Conservation (phyloP, 2,329 filamentous ascomycete species). For the Fusarium nelsonii region DNA sequence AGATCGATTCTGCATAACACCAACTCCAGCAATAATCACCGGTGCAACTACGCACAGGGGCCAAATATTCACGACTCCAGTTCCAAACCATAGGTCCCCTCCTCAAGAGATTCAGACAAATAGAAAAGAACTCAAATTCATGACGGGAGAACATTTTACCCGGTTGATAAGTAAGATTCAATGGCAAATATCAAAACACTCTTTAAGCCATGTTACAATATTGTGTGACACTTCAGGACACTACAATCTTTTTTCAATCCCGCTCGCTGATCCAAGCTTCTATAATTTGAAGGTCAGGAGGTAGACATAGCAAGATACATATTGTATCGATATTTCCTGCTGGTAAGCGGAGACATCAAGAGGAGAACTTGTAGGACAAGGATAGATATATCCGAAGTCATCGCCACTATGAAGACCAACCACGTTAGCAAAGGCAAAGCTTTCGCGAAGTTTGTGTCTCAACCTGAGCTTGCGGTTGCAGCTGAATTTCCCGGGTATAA, state of each 20-base stretch:
- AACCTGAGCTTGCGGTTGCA: neutral
- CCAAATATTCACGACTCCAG: neutral
- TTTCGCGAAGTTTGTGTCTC: neutral
- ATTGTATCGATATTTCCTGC: neutral
- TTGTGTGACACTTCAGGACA: neutral
- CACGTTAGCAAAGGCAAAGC: slow-evolving; percentile 12
- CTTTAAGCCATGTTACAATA: neutral
- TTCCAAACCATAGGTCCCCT: too few species aligned
- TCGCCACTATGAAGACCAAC: slow-evolving; percentile 8
- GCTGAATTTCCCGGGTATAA: neutral
- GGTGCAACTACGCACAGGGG: too few species aligned
- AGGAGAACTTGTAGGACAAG: neutral
- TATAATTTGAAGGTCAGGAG: neutral
- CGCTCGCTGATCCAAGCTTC: slow-evolving; percentile 6
- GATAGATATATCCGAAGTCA: neutral
- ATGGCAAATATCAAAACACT: neutral
- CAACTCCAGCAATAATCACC: neutral
- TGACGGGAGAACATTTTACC: neutral
- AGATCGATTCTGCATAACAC: neutral
- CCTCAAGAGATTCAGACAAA: too few species aligned
- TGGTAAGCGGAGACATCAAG: neutral
- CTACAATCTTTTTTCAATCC: neutral
- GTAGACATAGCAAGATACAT: neutral
- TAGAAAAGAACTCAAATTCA: too few species aligned
- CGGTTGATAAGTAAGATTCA: neutral